Evolutionary conservation across 2,329 filamentous ascomycete genomes (phyloP), one percentile per base, ranked within the genome.

Genomic region (Fusarium mexicanum): DNA sequence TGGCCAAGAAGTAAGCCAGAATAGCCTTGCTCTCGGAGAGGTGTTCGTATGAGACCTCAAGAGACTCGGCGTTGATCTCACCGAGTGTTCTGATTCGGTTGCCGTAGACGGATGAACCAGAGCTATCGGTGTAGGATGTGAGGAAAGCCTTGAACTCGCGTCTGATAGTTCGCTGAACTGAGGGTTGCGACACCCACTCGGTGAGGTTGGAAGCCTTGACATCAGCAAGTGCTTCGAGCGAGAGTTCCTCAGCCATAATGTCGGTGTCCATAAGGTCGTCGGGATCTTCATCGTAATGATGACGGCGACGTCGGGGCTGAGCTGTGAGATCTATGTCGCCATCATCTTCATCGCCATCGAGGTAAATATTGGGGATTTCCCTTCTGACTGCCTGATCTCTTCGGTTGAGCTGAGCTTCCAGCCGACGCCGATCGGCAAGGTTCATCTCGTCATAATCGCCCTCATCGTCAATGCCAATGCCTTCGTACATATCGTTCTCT

Each of bases 141-240:
- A 99, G 86, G 86, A 99, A 99, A 7, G 94, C 93, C 83, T 97
- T 98, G 90, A 99, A 99, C 83, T 99, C 96, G 79, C 96, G 91
- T 80, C 95, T 95, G 83, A 99, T 96, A 3, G 95, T 97, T 76
- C 94, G 91, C 83, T 98, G 94, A 18, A 99, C 96, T 20, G 94
- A 91, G 7, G 94, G 94, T 77, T 95, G 92, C 20, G 94, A 92
- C 47, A 99, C 93, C 97, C 97, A 99, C 75, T 99, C 96, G 0
- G 95, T 97, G 80, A 99, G 86, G 76, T 93, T 98, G 24, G 94
- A 90, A 24, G 96, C 95, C 82, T 99, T 99, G 73, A 98, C 92
- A 81, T 99, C 96, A 71, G 93, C 91, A 47, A 99, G 87, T 18
- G 94, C 94, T 83, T 98, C 96, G 1, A 98, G 89, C 4, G 95